These are phyloP conservation scores for Pseudocercospora eumusae DNA, from an alignment of 2,329 filamentous ascomycete species.

Conservation along the genomic window DNA sequence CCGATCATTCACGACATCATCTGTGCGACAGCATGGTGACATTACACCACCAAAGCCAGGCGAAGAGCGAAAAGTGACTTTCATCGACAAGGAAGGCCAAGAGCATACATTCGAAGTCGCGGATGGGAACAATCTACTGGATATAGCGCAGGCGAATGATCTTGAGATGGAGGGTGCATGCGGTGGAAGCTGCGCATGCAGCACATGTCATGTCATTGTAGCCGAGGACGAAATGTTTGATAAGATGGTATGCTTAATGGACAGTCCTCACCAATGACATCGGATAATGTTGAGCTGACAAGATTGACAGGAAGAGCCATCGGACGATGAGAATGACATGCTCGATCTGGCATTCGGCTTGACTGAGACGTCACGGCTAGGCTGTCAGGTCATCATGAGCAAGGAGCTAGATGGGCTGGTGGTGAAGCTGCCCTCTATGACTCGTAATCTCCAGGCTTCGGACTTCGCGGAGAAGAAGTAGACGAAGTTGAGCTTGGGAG, in stretches of 20 bases:
- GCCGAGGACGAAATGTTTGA: constrained; percentile 62
- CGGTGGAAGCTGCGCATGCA: constrained; percentile 90
- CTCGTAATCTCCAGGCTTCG: constrained; percentile 90
- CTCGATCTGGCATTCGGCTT: constrained; percentile 86
- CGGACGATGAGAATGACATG: constrained; percentile 72
- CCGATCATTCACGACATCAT: constrained; percentile 18
- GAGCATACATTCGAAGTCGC: constrained; percentile 76
- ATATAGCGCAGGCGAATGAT: constrained; percentile 92
- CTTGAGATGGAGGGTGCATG: constrained; percentile 98
- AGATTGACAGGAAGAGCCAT: constrained; percentile 43
- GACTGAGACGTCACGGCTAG: constrained; percentile 79
- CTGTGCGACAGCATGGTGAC: constrained; percentile 67
- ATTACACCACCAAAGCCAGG: constrained; percentile 81
- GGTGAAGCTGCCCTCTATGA: constrained; percentile 88
- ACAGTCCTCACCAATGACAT: background rate
- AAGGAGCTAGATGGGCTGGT: constrained; percentile 84
- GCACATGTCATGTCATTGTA: constrained; percentile 89
- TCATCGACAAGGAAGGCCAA: constrained; percentile 85
- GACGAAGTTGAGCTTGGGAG: constrained; percentile 7
- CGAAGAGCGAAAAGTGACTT: constrained; percentile 88
- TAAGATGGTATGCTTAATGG: constrained; percentile 36
- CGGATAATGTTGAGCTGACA: constrained; percentile 8
- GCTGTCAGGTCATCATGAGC: constrained; percentile 89
- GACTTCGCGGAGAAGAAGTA: constrained; percentile 65
- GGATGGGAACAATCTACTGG: constrained; percentile 87